phyloP scores from a whole-genome alignment of 169 alveolate genomes.

The Babesia divergens region DNA sequence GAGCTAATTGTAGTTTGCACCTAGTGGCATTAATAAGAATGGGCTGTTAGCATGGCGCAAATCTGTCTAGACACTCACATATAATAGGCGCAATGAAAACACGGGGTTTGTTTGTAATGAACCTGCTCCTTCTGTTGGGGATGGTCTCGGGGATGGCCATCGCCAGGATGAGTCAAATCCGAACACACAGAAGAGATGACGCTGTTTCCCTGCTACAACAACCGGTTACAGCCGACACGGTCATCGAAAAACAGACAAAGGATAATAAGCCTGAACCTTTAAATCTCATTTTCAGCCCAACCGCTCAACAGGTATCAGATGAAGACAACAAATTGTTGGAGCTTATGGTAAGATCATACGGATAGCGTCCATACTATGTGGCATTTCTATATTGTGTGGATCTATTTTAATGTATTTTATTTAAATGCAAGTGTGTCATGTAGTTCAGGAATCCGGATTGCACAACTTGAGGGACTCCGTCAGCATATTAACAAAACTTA shows the following conservation, averaged over 20 bases:
- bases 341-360: slow-evolving; percentile 1
- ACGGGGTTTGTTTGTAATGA: background rate
- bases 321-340: slow-evolving; percentile 15
- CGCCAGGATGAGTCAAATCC: background rate
- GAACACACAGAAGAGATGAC: background rate
- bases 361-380: too few relatives aligned
- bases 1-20: slow-evolving; percentile 20
- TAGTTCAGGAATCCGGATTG: slow-evolving; percentile 48
- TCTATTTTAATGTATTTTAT: background rate
- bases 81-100: background rate
- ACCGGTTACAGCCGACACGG: background rate
- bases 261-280: slow-evolving; percentile 4
- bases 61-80: background rate
- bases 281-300: slow-evolving; percentile 31
- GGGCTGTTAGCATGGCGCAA: background rate
- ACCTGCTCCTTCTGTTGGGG: background rate
- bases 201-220: background rate
- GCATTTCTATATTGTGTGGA: background rate
- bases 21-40: slow-evolving; percentile 2
- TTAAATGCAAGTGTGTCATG: background rate
- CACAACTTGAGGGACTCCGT: slow-evolving; percentile 32
- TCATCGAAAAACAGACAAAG: background rate
- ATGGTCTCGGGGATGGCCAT: background rate
- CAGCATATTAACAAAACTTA: slow-evolving; percentile 7
- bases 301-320: slow-evolving; percentile 34